Percentiles rank a stretch among this genome's conserved stretches.
Conservation (phyloP, 371 early-diverging fungal genomes). For the Mortierella sp. region DNA sequence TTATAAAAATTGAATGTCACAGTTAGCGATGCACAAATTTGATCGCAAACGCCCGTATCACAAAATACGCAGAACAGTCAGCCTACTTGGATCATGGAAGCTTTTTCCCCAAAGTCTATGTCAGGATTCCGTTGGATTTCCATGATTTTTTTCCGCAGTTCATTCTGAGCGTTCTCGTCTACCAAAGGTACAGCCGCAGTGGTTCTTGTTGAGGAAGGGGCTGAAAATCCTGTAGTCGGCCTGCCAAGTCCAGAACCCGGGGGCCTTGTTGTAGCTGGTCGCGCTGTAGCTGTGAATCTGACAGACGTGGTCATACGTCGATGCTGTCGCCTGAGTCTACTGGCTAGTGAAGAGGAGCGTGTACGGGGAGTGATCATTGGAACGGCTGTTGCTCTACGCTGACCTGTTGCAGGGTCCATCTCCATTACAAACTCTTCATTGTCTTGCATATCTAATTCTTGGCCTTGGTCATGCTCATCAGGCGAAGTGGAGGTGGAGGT, state of each 20-base stretch:
- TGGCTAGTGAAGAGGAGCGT: constrained; percentile 14
- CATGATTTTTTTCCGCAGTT: constrained; percentile 73
- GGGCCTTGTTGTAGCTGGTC: constrained; percentile 2
- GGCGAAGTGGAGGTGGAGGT: neutral
- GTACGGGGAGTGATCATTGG: constrained; percentile 1
- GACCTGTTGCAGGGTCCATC: constrained; percentile 30
- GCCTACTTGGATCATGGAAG: constrained; percentile 80
- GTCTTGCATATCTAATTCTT: constrained; percentile 10
- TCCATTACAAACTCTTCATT: constrained; percentile 32
- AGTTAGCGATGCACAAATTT: neutral
- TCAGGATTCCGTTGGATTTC: constrained; percentile 59
- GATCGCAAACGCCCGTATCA: constrained; percentile 37
- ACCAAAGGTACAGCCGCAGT: constrained; percentile 45
- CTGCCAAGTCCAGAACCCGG: neutral
- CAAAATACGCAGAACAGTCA: constrained; percentile 1
- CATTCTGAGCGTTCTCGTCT: constrained; percentile 47
- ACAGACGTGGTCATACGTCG: constrained; percentile 23
- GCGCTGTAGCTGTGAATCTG: constrained; percentile 8
- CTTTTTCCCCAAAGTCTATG: constrained; percentile 73
- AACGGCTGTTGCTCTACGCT: constrained; percentile 19
- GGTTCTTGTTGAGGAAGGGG: neutral
- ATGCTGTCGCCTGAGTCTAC: constrained; percentile 33
- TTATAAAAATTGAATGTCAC: neutral
- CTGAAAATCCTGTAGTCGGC: neutral
- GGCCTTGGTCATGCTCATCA: neutral